A percentile compares a stretch with the other conserved stretches of the same genome.
Conservation (phyloP, 2,329 filamentous ascomycete species). For the Fusarium tjaetaba region DNA sequence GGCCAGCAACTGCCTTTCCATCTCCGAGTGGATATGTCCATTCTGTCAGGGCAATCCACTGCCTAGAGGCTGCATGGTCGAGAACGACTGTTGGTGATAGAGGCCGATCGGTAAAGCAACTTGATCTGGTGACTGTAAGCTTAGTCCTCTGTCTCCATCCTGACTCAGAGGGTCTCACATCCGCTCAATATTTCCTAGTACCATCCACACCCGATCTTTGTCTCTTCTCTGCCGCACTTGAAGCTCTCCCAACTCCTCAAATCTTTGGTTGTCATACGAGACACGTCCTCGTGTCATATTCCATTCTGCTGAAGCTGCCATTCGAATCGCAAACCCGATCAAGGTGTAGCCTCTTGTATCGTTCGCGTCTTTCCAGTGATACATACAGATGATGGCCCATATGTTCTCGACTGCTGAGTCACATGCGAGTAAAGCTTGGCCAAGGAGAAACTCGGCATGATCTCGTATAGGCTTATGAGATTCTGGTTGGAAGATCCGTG, state of each 20-base stretch:
- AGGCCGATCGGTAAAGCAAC: background rate
- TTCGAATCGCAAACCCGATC: background rate
- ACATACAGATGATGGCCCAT: background rate
- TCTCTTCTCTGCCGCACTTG: background rate
- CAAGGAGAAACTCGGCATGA: background rate
- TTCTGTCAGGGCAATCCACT: background rate
- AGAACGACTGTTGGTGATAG: fast-evolving
- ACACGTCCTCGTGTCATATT: fast-evolving
- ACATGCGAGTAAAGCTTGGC: background rate
- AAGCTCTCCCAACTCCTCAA: background rate
- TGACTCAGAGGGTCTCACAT: background rate
- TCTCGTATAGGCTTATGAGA: background rate
- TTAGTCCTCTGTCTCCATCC: background rate
- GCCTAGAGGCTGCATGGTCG: fast-evolving
- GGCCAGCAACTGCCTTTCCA: background rate
- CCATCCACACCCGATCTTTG: background rate
- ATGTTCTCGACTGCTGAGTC: background rate
- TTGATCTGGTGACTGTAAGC: background rate
- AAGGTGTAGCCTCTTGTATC: background rate
- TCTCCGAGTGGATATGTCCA: background rate
- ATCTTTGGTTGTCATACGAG: fast-evolving
- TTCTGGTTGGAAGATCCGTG: background rate
- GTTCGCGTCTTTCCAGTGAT: background rate
- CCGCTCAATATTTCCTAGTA: background rate
- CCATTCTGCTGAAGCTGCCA: background rate